Conservation (phyloP, 805 yeast species). For the Starmerella kuoi region DNA sequence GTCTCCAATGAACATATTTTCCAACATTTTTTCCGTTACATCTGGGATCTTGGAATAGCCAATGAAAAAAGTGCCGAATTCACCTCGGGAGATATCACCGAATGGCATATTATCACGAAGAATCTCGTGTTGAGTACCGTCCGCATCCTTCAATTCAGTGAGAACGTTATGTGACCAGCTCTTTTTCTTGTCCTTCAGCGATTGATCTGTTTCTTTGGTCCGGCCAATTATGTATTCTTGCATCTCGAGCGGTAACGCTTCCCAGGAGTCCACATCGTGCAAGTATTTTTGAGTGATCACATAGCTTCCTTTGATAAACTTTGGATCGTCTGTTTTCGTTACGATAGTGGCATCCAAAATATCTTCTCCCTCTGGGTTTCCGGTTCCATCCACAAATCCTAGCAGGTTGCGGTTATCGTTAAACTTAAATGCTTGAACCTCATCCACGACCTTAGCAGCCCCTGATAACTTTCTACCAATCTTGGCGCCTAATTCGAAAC, state of each 20-base stretch:
- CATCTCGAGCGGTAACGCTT: conserved; percentile 15
- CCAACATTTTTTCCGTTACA: conserved; percentile 20
- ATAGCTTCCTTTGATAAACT: conserved; percentile 20
- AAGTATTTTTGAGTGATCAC: conserved; percentile 23
- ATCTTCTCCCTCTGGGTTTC: conserved; percentile 19
- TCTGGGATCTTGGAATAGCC: conserved; percentile 17
- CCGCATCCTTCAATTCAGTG: conserved; percentile 57
- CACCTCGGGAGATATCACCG: conserved; percentile 18
- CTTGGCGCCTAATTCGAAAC: conserved; percentile 20
- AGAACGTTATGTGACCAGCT: conserved; percentile 32
- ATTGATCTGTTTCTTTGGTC: conserved; percentile 19
- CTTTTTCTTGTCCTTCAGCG: conserved; percentile 17
- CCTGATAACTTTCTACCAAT: conserved; percentile 14
- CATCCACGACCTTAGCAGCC: conserved; percentile 19
- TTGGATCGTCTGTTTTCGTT: conserved; percentile 10
- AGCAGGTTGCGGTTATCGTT: conserved; percentile 22
- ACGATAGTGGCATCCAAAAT: conserved; percentile 14
- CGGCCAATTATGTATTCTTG: conserved; percentile 23
- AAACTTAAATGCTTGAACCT: conserved; percentile 23
- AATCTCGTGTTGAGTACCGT: conserved; percentile 25
- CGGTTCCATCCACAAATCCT: conserved; percentile 24
- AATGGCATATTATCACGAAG: conserved; percentile 24
- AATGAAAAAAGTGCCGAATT: conserved; percentile 23
- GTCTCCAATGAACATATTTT: conserved; percentile 22
- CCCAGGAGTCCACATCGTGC: conserved; percentile 21